A percentile compares a stretch with the other conserved stretches of the same genome.
These are phyloP conservation scores for Houttuynia cordata DNA, from an alignment of 164 flowering plant genomes.

Conservation along the genomic window DNA sequence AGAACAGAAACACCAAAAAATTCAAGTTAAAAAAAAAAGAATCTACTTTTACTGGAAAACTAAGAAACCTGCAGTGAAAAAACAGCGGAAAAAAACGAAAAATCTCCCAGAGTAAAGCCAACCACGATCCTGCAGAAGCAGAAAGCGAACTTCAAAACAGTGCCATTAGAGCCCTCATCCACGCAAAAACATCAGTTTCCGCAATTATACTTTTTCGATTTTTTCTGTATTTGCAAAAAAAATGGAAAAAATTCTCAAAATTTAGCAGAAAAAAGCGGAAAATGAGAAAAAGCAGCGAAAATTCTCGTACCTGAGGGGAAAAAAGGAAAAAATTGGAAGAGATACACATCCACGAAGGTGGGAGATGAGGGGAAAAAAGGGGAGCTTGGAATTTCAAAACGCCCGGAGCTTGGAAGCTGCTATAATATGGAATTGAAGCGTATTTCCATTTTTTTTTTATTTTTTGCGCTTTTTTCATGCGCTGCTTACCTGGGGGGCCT, in stretches of 20 bases:
- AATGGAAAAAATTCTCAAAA: slow-evolving; percentile 1
- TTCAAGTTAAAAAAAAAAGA: too few relatives aligned
- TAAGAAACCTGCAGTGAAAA: not conserved
- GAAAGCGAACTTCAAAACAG: not conserved
- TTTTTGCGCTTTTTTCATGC: slow-evolving; percentile 4
- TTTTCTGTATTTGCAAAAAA: slow-evolving; percentile 7
- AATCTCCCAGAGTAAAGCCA: not conserved
- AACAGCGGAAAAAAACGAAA: not conserved
- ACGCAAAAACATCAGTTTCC: slow-evolving; percentile 1
- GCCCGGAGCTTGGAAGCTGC: slow-evolving; percentile 1
- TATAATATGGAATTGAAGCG: slow-evolving; percentile 1
- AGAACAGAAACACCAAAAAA: not conserved
- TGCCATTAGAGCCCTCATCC: not conserved
- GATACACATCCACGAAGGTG: slow-evolving; percentile 2
- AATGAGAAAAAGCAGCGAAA: not conserved
- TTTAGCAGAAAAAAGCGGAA: slow-evolving; percentile 8
- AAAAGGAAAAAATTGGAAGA: not conserved
- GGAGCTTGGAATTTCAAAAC: too few relatives aligned
- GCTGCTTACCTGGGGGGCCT: slow-evolving; percentile 5
- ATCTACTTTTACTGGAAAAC: too few relatives aligned
- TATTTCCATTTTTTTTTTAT: slow-evolving; percentile 8
- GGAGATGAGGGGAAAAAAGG: not conserved
- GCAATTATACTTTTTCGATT: slow-evolving; percentile 9
- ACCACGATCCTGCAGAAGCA: not conserved
- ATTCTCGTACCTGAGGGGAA: slow-evolving; percentile 15